These are phyloP conservation scores for Xanthoparmelia taractica DNA, from an alignment of 495 filamentous ascomycete genomes.

Conservation along the genomic window DNA sequence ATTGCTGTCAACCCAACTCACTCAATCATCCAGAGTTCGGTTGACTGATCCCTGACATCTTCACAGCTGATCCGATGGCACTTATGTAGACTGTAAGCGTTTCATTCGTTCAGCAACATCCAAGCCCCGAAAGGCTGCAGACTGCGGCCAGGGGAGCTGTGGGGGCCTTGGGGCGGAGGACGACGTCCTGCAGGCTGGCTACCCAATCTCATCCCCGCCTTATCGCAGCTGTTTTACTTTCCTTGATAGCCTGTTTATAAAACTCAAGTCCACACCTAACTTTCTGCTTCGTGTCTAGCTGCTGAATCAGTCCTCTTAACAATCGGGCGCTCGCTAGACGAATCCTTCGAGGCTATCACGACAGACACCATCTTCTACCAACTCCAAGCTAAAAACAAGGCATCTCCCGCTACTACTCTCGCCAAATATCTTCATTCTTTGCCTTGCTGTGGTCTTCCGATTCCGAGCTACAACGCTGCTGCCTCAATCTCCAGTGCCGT, in stretches of 20 bases:
- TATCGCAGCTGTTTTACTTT: background rate
- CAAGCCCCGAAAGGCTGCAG: background rate
- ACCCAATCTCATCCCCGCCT: background rate
- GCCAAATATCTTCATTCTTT: slow-evolving; percentile 6
- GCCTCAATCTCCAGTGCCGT: background rate
- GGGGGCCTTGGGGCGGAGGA: background rate
- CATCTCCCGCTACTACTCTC: slow-evolving; percentile 1
- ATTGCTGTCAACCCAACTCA: background rate
- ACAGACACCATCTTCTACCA: slow-evolving; percentile 13
- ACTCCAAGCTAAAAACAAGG: slow-evolving; percentile 11
- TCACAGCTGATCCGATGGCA: background rate
- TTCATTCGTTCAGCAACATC: background rate
- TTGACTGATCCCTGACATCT: background rate
- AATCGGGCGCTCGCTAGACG: slow-evolving; percentile 9
- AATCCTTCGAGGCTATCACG: slow-evolving; percentile 12
- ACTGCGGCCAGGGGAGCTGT: background rate
- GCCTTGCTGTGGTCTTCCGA: background rate
- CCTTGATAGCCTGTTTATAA: background rate
- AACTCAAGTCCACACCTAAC: background rate
- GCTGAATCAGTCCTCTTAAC: background rate
- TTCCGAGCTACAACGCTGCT: slow-evolving; percentile 2
- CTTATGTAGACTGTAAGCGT: slow-evolving; percentile 2
- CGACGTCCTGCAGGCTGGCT: background rate
- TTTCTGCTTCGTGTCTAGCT: background rate
- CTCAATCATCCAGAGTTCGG: background rate